Conservation (phyloP, 169 alveolate genomes). For the Eimeria zaria region DNA sequence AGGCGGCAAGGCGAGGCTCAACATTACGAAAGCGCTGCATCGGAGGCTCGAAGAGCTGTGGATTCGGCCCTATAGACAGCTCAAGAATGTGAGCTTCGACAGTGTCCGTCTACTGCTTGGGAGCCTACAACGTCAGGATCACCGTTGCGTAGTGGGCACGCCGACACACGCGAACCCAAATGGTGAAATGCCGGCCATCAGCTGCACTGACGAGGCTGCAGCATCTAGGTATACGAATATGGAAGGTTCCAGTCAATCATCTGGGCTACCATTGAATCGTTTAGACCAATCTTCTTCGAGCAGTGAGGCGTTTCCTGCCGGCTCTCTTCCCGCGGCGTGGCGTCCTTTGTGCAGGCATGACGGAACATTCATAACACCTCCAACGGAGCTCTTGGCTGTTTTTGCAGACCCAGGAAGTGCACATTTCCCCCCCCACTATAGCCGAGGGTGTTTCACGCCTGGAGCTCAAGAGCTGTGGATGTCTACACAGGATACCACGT, state of each 20-base stretch:
- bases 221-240: neutral
- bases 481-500: neutral
- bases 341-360: constrained; percentile 17
- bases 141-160: neutral
- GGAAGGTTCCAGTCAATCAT: neutral
- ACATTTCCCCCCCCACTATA: neutral
- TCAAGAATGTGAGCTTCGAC: neutral
- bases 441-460: neutral
- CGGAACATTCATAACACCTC: constrained; percentile 54
- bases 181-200: neutral
- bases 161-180: constrained; percentile 1
- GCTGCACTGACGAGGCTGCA: neutral
- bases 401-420: neutral
- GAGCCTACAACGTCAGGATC: constrained; percentile 1
- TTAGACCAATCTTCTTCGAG: neutral
- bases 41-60: constrained; percentile 15
- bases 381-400: constrained; percentile 67
- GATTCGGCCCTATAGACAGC: neutral
- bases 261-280: neutral
- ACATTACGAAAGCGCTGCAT: constrained; percentile 2
- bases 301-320: neutral
- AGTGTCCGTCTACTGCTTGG: neutral
- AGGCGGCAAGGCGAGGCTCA: constrained; percentile 34
- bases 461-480: constrained; percentile 15
- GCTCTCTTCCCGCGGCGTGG: constrained; percentile 19